Evolutionary conservation across 78 protist species (phyloP), one percentile per base, ranked within the genome.

Genomic region (Dictyostelium purpureum): DNA sequence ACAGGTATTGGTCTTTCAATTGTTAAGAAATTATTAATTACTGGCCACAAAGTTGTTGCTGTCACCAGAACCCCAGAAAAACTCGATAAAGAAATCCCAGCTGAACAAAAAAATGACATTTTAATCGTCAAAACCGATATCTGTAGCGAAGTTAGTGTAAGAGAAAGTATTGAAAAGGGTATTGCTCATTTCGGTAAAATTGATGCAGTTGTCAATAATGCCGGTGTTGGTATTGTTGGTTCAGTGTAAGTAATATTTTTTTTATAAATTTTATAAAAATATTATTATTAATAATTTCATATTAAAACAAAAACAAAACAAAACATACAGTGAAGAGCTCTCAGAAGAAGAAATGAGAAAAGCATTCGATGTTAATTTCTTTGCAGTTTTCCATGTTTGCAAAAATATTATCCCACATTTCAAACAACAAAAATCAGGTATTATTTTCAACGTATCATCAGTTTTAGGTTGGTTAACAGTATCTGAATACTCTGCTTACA

Each of bases 141-240:
- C 10, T n/a, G 33, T 0, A 83, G 47, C 59, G 91, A 83, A 59
- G 74, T 57, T 16, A 56, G 73, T 73, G 51, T 83, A 1, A 31
- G 73, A 59, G 54, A 83, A 9, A 71, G 80, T 9, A 45, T 83
- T 2, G n/a, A 35, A 42, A 7, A 70, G n/a, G 45, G 76, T 14
- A 31, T 83, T 9, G 51, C 1, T 6, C 49, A 26, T 18, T 83
- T 73, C 19, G 79, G 77, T 16, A 40, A 37, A 21, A 54, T 83
- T 19, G 91, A 83, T 59, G 73, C 59, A 6, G 73, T 83, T 54
- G 91, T 83, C 10, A 83, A 83, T 57, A 83, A 83, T 59, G 91
- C 91, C 11, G 91, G 91, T 0, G 70, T 42, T 45, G 80, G 77
- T 49, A 6, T 83, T 0, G 14, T 52, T 35, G 80, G 80, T 51